A percentile compares a stretch with the other conserved stretches of the same genome.
phyloP scores from a whole-genome alignment of 495 filamentous ascomycete genomes.

The Niebla homalea region DNA sequence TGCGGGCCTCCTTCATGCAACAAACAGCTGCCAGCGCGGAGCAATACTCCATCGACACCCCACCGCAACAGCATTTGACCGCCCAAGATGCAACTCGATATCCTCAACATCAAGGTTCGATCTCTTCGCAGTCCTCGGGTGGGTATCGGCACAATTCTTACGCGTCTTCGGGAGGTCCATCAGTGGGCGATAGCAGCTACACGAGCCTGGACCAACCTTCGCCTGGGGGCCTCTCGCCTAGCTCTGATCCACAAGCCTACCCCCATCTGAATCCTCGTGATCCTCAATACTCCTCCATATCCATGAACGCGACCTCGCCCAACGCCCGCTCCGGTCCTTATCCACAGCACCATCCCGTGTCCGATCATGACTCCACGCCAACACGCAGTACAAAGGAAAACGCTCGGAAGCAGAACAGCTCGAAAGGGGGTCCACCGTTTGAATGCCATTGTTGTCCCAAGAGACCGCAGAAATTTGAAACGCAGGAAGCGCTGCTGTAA shows the following conservation, averaged over 20 bases:
- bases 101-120: slow-evolving; percentile 48
- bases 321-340: slow-evolving; percentile 36
- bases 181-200: slow-evolving; percentile 54
- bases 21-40: slow-evolving; percentile 34
- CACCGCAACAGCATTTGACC: slow-evolving; percentile 25
- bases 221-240: slow-evolving; percentile 58
- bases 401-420: slow-evolving; percentile 15
- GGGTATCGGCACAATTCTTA: slow-evolving; percentile 63
- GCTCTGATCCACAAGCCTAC: slow-evolving; percentile 30
- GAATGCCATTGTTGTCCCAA: slow-evolving; percentile 98
- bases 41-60: slow-evolving; percentile 42
- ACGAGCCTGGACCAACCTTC: slow-evolving; percentile 64
- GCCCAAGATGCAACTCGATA: slow-evolving; percentile 29
- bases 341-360: slow-evolving; percentile 29
- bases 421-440: slow-evolving; percentile 38
- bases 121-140: slow-evolving; percentile 60
- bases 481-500: slow-evolving; percentile 71
- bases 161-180: slow-evolving; percentile 50
- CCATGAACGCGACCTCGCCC: slow-evolving; percentile 49
- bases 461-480: slow-evolving; percentile 97
- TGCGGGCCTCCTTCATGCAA: not conserved
- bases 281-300: slow-evolving; percentile 48
- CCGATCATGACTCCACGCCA: slow-evolving; percentile 28
- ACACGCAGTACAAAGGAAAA: slow-evolving; percentile 19
- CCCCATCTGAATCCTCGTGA: slow-evolving; percentile 29